phyloP scores from a whole-genome alignment of 345 rosid species.

The Mercurialis annua region DNA sequence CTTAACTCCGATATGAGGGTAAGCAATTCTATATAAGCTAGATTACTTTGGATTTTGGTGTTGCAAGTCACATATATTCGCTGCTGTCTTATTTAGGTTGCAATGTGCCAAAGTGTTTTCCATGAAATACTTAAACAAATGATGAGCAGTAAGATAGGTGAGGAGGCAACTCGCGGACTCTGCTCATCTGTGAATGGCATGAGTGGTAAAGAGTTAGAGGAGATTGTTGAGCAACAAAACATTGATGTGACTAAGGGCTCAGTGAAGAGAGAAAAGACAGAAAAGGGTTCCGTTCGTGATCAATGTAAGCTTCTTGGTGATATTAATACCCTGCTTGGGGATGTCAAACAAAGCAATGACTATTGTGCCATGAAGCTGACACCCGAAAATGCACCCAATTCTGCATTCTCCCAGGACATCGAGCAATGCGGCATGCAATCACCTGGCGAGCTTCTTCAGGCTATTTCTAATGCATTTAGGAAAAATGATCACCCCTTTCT shows the following conservation, averaged over 20 bases:
- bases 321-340: constrained; percentile 39
- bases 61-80: constrained; percentile 26
- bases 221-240: constrained; percentile 41
- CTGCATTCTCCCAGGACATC: constrained; percentile 36
- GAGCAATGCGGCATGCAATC: constrained; percentile 31
- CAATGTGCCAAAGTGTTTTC: constrained; percentile 85
- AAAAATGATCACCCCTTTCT: constrained; percentile 73
- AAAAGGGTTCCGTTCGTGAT: constrained; percentile 34
- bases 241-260: constrained; percentile 32
- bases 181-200: constrained; percentile 26
- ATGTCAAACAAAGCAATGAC: constrained; percentile 42
- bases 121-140: constrained; percentile 92
- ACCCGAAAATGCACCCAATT: constrained; percentile 25
- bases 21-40: constrained; percentile 25
- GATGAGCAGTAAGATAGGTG: constrained; percentile 52
- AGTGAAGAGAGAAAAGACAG: constrained; percentile 39
- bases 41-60: not conserved
- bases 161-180: constrained; percentile 31
- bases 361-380: constrained; percentile 19
- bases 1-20: constrained; percentile 96
- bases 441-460: constrained; percentile 45
- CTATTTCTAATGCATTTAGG: constrained; percentile 64
- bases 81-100: constrained; percentile 58
- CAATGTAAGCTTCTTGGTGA: constrained; percentile 41
- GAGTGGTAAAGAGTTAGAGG: constrained; percentile 33